Base-by-base conservation (phyloP, 2,329 filamentous ascomycete species). In the Trichophyton schoenleinii region DNA sequence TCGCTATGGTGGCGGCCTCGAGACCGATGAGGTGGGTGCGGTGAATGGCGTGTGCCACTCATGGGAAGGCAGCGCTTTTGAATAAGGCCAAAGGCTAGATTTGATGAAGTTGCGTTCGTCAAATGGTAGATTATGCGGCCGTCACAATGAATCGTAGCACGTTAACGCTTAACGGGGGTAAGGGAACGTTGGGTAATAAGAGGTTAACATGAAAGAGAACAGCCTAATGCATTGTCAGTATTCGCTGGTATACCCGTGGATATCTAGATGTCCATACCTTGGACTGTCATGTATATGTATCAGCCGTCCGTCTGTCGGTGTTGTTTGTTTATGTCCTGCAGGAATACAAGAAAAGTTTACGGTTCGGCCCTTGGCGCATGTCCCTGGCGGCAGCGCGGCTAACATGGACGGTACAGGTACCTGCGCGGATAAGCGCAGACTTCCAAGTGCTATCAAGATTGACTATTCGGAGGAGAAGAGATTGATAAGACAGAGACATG, bases 11-110 rank as follows among this genome's bases (percentile, higher is more conserved):
- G 22, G 22, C 63, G 61, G 57, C 62, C 62, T 44, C 63, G 60
- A 31, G 63, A 63, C 34, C 62, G 62, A 38, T 62, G 60, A 49
- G 64, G 63, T 62, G 64, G 64, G 59, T 62, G 59, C 55, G 64
- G 63, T 62, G 64, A 63, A 60, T 62, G 63, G 59, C 57, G 49
- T 44, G 41, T 36, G 38, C 55, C 55, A 34, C 34, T 58, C 55
- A 58, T 58, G 31, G 38, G 31, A 38, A 25, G 22, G 5, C 13
- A 25, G 20, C 0, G 1, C 9, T 25, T 7, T 53, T 31, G 31
- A 13, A 48, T 13, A 18, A 20, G 44, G 18, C 20, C 3, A 25
- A 22, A 48, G 18, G 0, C 1, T 3, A 2, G 44, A 4, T 22
- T 25, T 20, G 44, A 22, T 6, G 49, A 25, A 31, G 49, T n/a